These are phyloP conservation scores for Sisymbrium irio DNA, from an alignment of 345 rosid species.

Conservation along the genomic window DNA sequence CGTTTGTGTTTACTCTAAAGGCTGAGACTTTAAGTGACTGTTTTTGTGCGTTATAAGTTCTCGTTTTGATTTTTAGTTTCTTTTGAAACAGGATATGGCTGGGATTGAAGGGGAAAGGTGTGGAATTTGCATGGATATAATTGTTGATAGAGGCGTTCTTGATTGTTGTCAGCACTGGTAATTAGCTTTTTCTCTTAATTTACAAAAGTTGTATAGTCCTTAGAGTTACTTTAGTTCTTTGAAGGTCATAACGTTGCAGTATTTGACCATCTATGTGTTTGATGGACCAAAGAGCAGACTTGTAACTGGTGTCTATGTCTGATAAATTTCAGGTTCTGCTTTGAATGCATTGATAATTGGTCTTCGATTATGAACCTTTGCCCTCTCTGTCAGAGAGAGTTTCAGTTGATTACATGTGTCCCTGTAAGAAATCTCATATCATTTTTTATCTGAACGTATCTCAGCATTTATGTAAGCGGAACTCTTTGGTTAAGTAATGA, in stretches of 20 bases:
- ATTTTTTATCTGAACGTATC: neutral
- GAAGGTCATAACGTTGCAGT: neutral
- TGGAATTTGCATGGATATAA: conserved; percentile 97
- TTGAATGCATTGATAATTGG: conserved; percentile 99
- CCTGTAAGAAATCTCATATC: conserved; percentile 58
- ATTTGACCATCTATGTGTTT: neutral
- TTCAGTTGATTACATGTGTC: conserved; percentile 93
- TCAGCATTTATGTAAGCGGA: neutral
- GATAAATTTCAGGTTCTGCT: conserved; percentile 73
- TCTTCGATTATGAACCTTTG: conserved; percentile 93
- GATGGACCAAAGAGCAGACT: neutral
- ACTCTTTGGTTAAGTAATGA: conserved; percentile 25
- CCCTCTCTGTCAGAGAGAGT: conserved; percentile 97
- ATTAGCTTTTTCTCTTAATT: neutral
- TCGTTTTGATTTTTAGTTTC: conserved; percentile 7
- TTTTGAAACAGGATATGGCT: conserved; percentile 50
- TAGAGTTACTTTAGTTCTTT: neutral
- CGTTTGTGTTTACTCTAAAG: neutral
- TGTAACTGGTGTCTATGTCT: conserved; percentile 25
- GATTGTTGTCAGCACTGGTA: conserved; percentile 99
- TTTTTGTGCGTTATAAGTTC: neutral
- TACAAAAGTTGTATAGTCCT: neutral
- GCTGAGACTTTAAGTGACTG: neutral
- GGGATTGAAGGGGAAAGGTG: conserved; percentile 76
- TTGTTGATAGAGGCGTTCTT: conserved; percentile 89